Evolutionary conservation across 2,329 filamentous ascomycete genomes (phyloP).

Genomic region (Stemphylium beticola): DNA sequence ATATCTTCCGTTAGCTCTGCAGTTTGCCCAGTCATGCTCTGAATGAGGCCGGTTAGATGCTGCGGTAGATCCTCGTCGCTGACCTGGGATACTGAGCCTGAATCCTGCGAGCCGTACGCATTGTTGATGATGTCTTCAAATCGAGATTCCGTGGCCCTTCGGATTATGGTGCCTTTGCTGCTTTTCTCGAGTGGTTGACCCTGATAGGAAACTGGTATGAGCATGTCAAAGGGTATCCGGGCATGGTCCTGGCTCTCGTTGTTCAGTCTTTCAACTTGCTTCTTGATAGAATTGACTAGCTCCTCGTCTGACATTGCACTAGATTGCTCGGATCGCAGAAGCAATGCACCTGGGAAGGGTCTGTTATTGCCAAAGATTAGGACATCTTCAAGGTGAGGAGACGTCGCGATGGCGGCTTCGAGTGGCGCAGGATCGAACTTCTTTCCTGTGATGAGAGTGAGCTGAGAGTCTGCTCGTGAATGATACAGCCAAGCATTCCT

Average conservation of each 20-base stretch:
- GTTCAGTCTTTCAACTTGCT: slow-evolving; percentile 57
- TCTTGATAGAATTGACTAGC: slow-evolving; percentile 53
- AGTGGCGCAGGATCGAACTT: slow-evolving; percentile 71
- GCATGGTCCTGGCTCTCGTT: slow-evolving; percentile 58
- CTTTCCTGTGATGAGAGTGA: slow-evolving; percentile 69
- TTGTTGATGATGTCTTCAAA: slow-evolving; percentile 56
- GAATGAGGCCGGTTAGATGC: slow-evolving; percentile 28
- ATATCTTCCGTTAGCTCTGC: slow-evolving; percentile 43
- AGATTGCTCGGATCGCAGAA: slow-evolving; percentile 55
- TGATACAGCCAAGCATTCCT: slow-evolving; percentile 67
- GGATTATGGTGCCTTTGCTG: slow-evolving; percentile 67
- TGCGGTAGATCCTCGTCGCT: slow-evolving; percentile 37
- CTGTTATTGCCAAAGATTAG: slow-evolving; percentile 67
- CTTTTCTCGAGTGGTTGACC: slow-evolving; percentile 60
- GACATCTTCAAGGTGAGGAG: slow-evolving; percentile 58
- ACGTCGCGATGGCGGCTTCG: slow-evolving; percentile 61
- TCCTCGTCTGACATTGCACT: slow-evolving; percentile 41
- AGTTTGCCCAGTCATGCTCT: slow-evolving; percentile 30
- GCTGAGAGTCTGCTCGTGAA: slow-evolving; percentile 65
- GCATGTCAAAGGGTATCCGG: slow-evolving; percentile 57
- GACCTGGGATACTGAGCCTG: slow-evolving; percentile 19
- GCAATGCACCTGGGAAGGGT: slow-evolving; percentile 62
- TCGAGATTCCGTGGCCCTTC: slow-evolving; percentile 58
- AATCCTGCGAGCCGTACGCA: slow-evolving; percentile 51
- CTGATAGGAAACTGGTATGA: slow-evolving; percentile 54